Percentiles rank a stretch among this genome's conserved stretches.
Evolutionary conservation across 805 yeast genomes (phyloP).

Genomic region (Zygoascus biomembranicola): DNA sequence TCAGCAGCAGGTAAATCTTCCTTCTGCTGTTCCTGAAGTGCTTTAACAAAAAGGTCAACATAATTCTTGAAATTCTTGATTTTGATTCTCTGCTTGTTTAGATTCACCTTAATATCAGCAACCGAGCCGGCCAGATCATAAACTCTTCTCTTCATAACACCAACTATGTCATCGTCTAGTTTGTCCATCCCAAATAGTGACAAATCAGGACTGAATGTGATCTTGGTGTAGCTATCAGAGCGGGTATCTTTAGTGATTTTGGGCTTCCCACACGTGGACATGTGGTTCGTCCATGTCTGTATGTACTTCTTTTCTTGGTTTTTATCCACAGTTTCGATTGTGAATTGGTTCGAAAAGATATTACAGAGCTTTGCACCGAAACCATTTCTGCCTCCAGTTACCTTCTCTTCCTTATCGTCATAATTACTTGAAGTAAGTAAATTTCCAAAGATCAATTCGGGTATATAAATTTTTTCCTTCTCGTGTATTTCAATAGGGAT

Average conservation of each 20-base stretch:
- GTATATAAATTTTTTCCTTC: conserved; percentile 87
- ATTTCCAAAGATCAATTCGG: conserved; percentile 94
- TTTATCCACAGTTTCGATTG: conserved; percentile 82
- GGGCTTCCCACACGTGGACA: conserved; percentile 72
- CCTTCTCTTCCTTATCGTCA: conserved; percentile 91
- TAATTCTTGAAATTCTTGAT: conserved; percentile 75
- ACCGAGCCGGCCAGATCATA: conserved; percentile 94
- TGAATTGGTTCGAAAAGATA: conserved; percentile 83
- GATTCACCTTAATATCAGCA: conserved; percentile 63
- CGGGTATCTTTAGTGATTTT: conserved; percentile 50
- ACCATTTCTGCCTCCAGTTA: conserved; percentile 98
- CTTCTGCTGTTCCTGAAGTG: conserved; percentile 44
- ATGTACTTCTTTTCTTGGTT: conserved; percentile 51
- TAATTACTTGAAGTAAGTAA: conserved; percentile 91
- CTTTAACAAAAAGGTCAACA: conserved; percentile 80
- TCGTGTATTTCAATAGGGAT: conserved; percentile 89
- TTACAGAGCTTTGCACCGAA: conserved; percentile 97
- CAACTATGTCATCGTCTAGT: conserved; percentile 72
- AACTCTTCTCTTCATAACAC: conserved; percentile 87
- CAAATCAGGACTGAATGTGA: conserved; percentile 84
- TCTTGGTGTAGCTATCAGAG: conserved; percentile 69
- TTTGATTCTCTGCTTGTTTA: conserved; percentile 66
- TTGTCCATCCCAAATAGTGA: conserved; percentile 75
- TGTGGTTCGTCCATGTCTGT: conserved; percentile 84
- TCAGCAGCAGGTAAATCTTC: conserved; percentile 29